These are phyloP conservation scores for Dryadomyces sulphureus DNA, from an alignment of 2,329 filamentous ascomycete species.

Conservation along the genomic window DNA sequence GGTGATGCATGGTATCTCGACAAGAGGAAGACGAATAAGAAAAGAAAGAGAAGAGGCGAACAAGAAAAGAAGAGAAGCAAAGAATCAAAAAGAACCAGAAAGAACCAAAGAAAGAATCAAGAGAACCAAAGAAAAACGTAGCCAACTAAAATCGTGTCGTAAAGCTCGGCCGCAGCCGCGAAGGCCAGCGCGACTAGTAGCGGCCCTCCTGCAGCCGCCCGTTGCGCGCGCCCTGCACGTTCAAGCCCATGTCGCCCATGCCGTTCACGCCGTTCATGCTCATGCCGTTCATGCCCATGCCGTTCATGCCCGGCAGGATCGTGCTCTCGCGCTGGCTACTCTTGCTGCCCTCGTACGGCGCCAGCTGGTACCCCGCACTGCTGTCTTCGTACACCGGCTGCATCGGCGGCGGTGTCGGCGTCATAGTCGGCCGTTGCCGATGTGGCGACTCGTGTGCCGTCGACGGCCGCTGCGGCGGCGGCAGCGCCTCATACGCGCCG, in stretches of 20 bases:
- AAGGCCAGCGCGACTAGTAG: constrained; percentile 20
- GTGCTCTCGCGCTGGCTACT: constrained; percentile 41
- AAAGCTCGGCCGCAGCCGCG: constrained; percentile 6
- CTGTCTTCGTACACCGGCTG: constrained; percentile 4
- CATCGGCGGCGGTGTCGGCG: constrained; percentile 29
- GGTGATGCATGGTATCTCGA: not conserved
- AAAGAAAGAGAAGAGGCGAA: not conserved
- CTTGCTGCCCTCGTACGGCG: constrained; percentile 17
- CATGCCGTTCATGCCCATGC: constrained; percentile 17
- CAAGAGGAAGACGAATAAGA: not conserved
- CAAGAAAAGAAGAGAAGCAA: not conserved
- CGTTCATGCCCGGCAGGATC: constrained; percentile 31
- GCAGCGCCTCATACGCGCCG: constrained; percentile 14
- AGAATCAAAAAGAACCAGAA: not conserved
- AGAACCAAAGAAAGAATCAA: not conserved
- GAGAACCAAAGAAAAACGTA: not conserved
- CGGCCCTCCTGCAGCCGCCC: constrained; percentile 40
- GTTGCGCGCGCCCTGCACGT: constrained; percentile 35
- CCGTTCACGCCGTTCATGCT: constrained; percentile 18
- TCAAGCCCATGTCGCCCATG: constrained; percentile 25
- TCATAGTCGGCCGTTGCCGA: constrained; percentile 27
- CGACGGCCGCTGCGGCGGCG: constrained; percentile 29
- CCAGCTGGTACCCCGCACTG: constrained; percentile 23
- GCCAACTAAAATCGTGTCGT: constrained; percentile 8
- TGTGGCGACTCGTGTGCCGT: constrained; percentile 38